phyloP scores from a whole-genome alignment of 176 grass and related monocot species.

The Aegilops tauschii region DNA sequence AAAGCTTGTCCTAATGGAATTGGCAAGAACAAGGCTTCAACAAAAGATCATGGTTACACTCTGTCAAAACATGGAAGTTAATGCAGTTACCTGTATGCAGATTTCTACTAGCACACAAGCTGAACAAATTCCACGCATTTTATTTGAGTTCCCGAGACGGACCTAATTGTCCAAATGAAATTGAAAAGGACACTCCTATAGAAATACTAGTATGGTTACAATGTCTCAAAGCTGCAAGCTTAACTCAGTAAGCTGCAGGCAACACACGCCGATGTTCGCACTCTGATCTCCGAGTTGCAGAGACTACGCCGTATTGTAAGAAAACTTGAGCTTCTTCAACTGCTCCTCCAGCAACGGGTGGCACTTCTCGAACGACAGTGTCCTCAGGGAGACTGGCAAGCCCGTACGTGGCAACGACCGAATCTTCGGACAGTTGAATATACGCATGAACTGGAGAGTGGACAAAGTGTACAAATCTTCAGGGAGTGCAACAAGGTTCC shows the following conservation, averaged over 20 bases:
- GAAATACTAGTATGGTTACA: neutral
- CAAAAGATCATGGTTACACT: neutral
- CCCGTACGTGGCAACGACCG: constrained; percentile 17
- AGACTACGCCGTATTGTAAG: neutral
- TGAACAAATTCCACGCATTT: neutral
- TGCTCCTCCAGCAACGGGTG: constrained; percentile 22
- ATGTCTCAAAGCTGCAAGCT: neutral
- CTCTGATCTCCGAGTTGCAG: neutral
- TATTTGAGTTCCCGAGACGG: neutral
- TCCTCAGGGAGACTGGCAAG: constrained; percentile 23
- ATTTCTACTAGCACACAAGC: neutral
- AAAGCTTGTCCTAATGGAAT: neutral
- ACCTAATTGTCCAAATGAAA: neutral
- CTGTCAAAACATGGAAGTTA: neutral
- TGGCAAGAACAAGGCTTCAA: neutral
- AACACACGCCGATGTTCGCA: neutral
- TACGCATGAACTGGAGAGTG: constrained; percentile 18
- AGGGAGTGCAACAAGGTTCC: constrained; percentile 25
- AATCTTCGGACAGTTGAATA: constrained; percentile 18
- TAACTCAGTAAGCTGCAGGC: neutral
- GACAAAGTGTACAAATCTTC: constrained; percentile 8
- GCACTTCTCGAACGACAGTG: constrained; percentile 17
- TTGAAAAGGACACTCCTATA: neutral
- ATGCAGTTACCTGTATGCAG: neutral
- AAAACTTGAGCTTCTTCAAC: constrained; percentile 13